Conservation (phyloP, 306 rosid species). For the Dalbergia oliveri region DNA sequence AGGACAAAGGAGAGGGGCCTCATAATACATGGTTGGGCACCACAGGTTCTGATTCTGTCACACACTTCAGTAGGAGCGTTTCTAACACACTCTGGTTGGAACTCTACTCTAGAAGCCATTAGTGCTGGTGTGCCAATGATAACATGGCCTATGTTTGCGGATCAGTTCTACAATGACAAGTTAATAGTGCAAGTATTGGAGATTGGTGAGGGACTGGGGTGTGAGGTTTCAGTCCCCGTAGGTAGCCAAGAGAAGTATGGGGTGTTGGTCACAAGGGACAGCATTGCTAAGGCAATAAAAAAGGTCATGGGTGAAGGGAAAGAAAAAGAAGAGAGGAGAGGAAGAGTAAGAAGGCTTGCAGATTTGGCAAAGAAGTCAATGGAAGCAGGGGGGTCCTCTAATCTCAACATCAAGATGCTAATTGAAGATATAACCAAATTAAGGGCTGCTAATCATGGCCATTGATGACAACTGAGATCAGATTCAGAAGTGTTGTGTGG, state of each 20-base stretch:
- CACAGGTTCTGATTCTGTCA: conserved; percentile 63
- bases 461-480: too few species aligned
- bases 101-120: conserved; percentile 62
- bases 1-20: conserved; percentile 49
- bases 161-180: conserved; percentile 69
- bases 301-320: conserved; percentile 52
- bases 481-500: too few species aligned
- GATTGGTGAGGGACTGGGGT: conserved; percentile 38
- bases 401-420: not conserved
- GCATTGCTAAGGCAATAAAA: conserved; percentile 51
- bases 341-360: conserved; percentile 46
- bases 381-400: conserved; percentile 65
- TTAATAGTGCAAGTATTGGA: conserved; percentile 47
- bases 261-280: conserved; percentile 46
- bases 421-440: not conserved
- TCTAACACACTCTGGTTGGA: conserved; percentile 72
- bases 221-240: conserved; percentile 43
- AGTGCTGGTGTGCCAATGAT: conserved; percentile 65
- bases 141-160: conserved; percentile 72
- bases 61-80: conserved; percentile 64
- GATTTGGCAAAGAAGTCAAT: conserved; percentile 61
- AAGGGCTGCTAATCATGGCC: not conserved
- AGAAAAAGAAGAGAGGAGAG: conserved; percentile 54
- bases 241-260: not conserved
- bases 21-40: conserved; percentile 68